These are phyloP conservation scores for Biancaea sappan DNA, from an alignment of 306 rosid species.

Conservation along the genomic window DNA sequence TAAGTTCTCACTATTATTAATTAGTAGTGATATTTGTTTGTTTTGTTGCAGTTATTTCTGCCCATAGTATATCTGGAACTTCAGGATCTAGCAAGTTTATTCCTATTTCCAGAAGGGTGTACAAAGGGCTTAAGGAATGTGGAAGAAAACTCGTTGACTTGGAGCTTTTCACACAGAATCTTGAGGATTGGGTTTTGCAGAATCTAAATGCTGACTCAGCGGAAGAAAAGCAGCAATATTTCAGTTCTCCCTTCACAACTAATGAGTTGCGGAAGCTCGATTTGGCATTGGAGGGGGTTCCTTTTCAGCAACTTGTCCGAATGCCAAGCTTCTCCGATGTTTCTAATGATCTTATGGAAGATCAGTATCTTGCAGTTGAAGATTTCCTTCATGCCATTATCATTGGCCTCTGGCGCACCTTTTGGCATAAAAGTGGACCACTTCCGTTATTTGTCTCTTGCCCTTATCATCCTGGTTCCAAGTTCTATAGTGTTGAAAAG, in stretches of 20 bases:
- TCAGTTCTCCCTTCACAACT: conserved; percentile 62
- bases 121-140: conserved; percentile 72
- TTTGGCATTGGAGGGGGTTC: conserved; percentile 80
- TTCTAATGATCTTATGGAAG: conserved; percentile 59
- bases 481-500: conserved; percentile 72
- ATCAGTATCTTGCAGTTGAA: conserved; percentile 76
- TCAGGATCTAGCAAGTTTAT: conserved; percentile 62
- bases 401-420: conserved; percentile 87
- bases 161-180: conserved; percentile 59
- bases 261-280: conserved; percentile 86
- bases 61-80: conserved; percentile 60
- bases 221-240: conserved; percentile 50
- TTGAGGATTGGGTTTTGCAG: conserved; percentile 79
- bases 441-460: conserved; percentile 78
- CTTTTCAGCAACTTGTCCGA: conserved; percentile 84
- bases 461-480: conserved; percentile 74
- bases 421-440: conserved; percentile 86
- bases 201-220: conserved; percentile 55
- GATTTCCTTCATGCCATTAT: conserved; percentile 79
- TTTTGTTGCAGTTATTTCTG: conserved; percentile 61
- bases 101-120: conserved; percentile 66
- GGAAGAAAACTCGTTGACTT: conserved; percentile 71
- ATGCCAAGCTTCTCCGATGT: conserved; percentile 61
- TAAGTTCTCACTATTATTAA: conserved; percentile 2
- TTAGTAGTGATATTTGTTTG: conserved; percentile 32